These are phyloP conservation scores for Triticum urartu DNA, from an alignment of 176 grass and related monocot genomes.

Conservation along the genomic window DNA sequence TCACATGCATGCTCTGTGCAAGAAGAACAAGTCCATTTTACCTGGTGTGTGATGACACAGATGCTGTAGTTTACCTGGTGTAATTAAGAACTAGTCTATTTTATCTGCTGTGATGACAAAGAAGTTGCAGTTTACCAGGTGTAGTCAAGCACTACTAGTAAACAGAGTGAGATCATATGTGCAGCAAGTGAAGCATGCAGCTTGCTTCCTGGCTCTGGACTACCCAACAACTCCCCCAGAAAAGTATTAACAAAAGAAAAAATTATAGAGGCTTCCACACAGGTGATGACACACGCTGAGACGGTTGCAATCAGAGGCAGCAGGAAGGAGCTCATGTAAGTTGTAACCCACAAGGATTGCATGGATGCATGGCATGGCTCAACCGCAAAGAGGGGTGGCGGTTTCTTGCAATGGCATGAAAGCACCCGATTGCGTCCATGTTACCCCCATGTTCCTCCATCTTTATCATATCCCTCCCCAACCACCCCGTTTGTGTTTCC, in stretches of 20 bases:
- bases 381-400: conserved; percentile 26
- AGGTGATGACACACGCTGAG: conserved; percentile 28
- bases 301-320: conserved; percentile 29
- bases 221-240: conserved; percentile 9
- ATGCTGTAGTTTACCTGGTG: conserved; percentile 5
- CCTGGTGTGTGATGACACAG: background rate
- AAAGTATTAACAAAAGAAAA: background rate
- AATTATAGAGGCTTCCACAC: background rate
- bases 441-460: conserved; percentile 62
- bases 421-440: conserved; percentile 46
- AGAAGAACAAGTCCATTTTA: background rate
- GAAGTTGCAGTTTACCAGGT: background rate
- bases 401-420: conserved; percentile 68
- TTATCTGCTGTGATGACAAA: background rate
- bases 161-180: background rate
- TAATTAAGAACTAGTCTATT: background rate
- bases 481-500: conserved; percentile 9
- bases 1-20: background rate
- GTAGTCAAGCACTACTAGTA: background rate
- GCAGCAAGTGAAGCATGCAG: conserved; percentile 4
- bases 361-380: conserved; percentile 19
- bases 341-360: conserved; percentile 36
- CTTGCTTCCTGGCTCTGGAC: conserved; percentile 30
- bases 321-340: conserved; percentile 18
- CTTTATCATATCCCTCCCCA: conserved; percentile 48